Conservation (phyloP, 1,139 yeast genomes). For the Meyerozyma carpophila region DNA sequence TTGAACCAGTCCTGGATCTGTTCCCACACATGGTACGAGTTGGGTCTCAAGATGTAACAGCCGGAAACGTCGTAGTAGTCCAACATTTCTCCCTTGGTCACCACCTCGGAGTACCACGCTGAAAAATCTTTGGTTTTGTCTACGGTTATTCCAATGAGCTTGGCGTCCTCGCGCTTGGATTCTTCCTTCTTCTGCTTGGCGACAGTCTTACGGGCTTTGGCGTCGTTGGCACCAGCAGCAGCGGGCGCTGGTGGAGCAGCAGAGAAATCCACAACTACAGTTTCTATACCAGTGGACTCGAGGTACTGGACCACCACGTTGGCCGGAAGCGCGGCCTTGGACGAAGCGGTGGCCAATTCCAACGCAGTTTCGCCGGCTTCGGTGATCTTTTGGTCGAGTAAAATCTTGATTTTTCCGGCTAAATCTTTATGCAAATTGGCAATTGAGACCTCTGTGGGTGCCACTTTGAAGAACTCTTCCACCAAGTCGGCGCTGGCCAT, state of each 20-base stretch:
- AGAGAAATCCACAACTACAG: conserved; percentile 53
- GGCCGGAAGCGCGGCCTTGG: conserved; percentile 54
- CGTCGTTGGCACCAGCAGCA: conserved; percentile 23
- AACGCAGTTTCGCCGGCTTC: conserved; percentile 36
- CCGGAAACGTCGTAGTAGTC: conserved; percentile 99
- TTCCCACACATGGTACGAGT: conserved; percentile 95
- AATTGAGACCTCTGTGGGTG: conserved; percentile 63
- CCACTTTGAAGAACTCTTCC: conserved; percentile 54
- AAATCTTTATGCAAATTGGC: conserved; percentile 52
- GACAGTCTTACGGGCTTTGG: conserved; percentile 21
- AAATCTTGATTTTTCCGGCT: conserved; percentile 59
- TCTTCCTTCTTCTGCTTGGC: conserved; percentile 31
- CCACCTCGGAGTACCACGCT: conserved; percentile 94
- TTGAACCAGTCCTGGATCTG: conserved; percentile 86
- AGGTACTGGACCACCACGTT: conserved; percentile 49
- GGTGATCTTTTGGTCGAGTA: conserved; percentile 56
- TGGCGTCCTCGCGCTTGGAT: conserved; percentile 78
- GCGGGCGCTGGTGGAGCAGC: conserved; percentile 36
- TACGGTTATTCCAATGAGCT: conserved; percentile 91
- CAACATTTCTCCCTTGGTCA: conserved; percentile 95
- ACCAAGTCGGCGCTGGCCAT: conserved; percentile 80
- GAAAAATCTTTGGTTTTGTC: conserved; percentile 91
- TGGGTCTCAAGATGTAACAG: conserved; percentile 95
- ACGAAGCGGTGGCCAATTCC: conserved; percentile 54
- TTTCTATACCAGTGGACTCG: conserved; percentile 52